These are phyloP conservation scores for Hortaea werneckii DNA, from an alignment of 2,329 filamentous ascomycete genomes.

Conservation along the genomic window DNA sequence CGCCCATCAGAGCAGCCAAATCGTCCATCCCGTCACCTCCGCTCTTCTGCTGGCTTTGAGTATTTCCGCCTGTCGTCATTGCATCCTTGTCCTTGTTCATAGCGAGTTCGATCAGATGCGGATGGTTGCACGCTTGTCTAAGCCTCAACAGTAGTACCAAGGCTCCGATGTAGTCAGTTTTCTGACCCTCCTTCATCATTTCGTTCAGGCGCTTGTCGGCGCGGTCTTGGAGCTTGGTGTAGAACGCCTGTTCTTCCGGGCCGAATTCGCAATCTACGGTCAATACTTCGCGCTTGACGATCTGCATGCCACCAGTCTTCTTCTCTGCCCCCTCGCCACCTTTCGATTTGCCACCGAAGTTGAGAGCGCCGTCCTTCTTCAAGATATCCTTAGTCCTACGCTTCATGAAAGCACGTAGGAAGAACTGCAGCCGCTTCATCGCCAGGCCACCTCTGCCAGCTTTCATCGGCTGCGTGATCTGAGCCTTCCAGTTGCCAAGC, in stretches of 20 bases:
- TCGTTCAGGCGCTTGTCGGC: constrained; percentile 78
- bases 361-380: constrained; percentile 72
- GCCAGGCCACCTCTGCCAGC: constrained; percentile 81
- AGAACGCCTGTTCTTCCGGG: constrained; percentile 72
- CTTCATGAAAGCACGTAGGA: constrained; percentile 94
- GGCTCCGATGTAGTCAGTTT: constrained; percentile 85
- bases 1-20: constrained; percentile 77
- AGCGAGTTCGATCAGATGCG: constrained; percentile 74
- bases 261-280: constrained; percentile 70
- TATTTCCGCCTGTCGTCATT: constrained; percentile 46
- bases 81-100: constrained; percentile 82
- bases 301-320: constrained; percentile 63
- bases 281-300: constrained; percentile 82
- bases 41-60: constrained; percentile 28
- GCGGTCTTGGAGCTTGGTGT: constrained; percentile 69
- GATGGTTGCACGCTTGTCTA: constrained; percentile 90
- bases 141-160: constrained; percentile 84
- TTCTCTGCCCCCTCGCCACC: constrained; percentile 41
- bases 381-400: constrained; percentile 96
- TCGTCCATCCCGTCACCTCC: constrained; percentile 61
- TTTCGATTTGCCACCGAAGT: constrained; percentile 59
- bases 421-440: constrained; percentile 72
- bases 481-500: constrained; percentile 75
- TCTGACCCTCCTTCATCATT: constrained; percentile 66
- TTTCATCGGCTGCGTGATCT: constrained; percentile 84